Base-by-base conservation (phyloP, 2,329 filamentous ascomycete species). In the Beauveria australis region DNA sequence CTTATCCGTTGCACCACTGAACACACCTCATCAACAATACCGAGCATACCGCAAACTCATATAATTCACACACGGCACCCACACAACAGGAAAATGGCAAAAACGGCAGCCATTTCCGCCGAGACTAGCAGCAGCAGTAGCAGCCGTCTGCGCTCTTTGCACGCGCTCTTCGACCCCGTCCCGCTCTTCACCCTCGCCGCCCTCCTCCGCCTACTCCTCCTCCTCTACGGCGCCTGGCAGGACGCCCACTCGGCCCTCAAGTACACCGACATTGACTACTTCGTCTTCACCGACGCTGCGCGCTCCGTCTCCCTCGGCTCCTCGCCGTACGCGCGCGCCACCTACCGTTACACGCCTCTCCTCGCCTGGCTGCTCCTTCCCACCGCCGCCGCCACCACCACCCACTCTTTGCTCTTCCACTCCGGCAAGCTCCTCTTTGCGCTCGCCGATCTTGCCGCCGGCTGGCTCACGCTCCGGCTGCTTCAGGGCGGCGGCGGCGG, bases 201-300 rank as follows among this genome's bases (percentile, higher is more conserved):
- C 59, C 68, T 86, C 53, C 82, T 99, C 26, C 90, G 94, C 63
- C 71, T 84, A 6, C 72, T 78, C 37, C 86, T 99, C 64, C 83
- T 97, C 54, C 72, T 95, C 68, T 97, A 97, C 73, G 93, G 94
- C 62, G 83, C 91, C 63, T 92, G 90, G 80, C 94, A 99, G 77
- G 94, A 99, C 75, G 88, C 91, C 63, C 82, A 92, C 75, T 95
- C 92, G 8, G 87, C 93, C 16, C 78, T 99, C 70, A 97, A 97
- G 76, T 99, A 97, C 79, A 99, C 94, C 56, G 94, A 99, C 75
- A 97, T 99, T 68, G 94, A 99, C 80, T 99, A 99, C 76, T 86
- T 92, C 65, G 94, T 99, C 73, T 99, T 99, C 79, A 97, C 94
- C 53, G 93, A 97, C 73, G 94, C 94, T 28, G 85, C 94, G 2